Evolutionary conservation across 2,329 filamentous ascomycete genomes (phyloP), one percentile per base, ranked within the genome.

Genomic region (Aspergillus proliferans): DNA sequence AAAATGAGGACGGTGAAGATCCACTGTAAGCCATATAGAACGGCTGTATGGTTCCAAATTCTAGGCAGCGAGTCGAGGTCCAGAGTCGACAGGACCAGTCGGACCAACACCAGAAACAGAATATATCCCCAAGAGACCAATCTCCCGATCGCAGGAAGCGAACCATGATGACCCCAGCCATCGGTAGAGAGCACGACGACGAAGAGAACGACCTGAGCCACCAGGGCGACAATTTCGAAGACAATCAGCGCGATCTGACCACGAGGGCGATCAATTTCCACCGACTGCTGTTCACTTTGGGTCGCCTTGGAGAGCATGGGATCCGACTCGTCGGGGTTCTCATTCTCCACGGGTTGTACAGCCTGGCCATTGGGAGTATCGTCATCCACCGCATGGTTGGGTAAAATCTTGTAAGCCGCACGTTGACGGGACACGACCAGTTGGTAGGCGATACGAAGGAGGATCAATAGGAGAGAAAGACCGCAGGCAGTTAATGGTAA

Each of bases 41-140:
- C 72, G 18, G 89, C 87, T 0, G 93, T 97, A 69, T 98, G 93
- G 64, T 92, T 91, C 93, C 93, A 98, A 7, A 97, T 74, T 50
- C 80, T 78, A 7, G 86, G 85, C 12, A 93, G 79, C 72, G 88
- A 77, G 76, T 82, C 61, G 72, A 82, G 71, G 74, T 82, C 68
- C 41, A 73, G 69, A 47, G 72, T 76, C 68, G 85, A 70, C 77
- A 82, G 71, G 71, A 84, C 60, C 46, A 96, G 74, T 30, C 93
- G 84, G 40, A 90, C 71, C 18, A 83, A 80, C 12, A 84, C 84
- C 50, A 98, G 78, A 14, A 84, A 70, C 24, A 92, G 75, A 36
- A 91, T 81, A 65, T 97, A 98, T 46, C 81, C 69, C 92, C 93
- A 97, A 26, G 82, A 82, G 9, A 82, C 70, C 30, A 95, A 74